Percentiles rank a stretch among this genome's conserved stretches.
phyloP scores from a whole-genome alignment of 192 early-diverging fungal genomes.

The Backusella circina region DNA sequence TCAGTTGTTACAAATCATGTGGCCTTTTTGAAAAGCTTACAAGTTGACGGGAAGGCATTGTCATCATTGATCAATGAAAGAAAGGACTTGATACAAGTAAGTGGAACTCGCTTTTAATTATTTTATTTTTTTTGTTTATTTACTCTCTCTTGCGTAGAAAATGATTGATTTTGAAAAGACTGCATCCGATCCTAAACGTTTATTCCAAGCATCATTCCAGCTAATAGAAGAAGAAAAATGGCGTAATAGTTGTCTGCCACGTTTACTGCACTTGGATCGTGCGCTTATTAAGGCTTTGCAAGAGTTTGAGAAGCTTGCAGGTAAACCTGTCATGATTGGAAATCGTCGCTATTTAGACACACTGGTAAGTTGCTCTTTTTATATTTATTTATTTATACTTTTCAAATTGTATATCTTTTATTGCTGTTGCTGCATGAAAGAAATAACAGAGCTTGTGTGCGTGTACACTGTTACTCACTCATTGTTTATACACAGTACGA shows the following conservation, averaged over 20 bases:
- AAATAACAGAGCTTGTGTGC: neutral
- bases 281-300: constrained; percentile 47
- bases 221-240: constrained; percentile 83
- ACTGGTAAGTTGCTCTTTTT: constrained; percentile 17
- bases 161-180: constrained; percentile 77
- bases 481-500: constrained; percentile 15
- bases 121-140: neutral
- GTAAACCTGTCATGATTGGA: constrained; percentile 27
- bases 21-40: constrained; percentile 15
- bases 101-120: neutral
- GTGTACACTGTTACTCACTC: neutral
- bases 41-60: constrained; percentile 23
- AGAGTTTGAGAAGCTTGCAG: constrained; percentile 44
- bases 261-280: constrained; percentile 61
- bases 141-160: constrained; percentile 28
- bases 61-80: constrained; percentile 42
- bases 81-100: constrained; percentile 47
- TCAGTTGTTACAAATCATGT: constrained; percentile 21
- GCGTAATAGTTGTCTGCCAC: constrained; percentile 74
- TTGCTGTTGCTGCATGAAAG: neutral
- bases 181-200: constrained; percentile 69
- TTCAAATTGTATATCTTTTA: neutral
- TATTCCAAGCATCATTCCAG: constrained; percentile 73
- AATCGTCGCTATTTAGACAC: constrained; percentile 24
- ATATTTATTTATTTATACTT: neutral